Evolutionary conservation across 768 basidiomycete genomes (phyloP).

Genomic region (Boletus speciosus): DNA sequence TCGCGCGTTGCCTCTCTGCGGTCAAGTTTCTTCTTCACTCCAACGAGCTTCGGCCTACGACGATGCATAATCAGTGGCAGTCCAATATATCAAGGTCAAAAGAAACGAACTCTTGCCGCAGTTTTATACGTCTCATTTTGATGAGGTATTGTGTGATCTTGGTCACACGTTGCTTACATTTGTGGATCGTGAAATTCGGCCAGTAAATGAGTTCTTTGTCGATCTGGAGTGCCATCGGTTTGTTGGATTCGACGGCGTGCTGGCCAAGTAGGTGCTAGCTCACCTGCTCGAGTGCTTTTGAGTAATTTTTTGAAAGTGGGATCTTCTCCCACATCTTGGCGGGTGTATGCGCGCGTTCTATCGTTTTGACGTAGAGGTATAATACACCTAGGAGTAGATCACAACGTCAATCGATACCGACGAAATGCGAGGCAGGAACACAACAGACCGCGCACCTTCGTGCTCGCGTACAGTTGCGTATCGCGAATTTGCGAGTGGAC

Average conservation of each 20-base stretch:
- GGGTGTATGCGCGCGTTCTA: constrained; percentile 94
- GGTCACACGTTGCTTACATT: constrained; percentile 98
- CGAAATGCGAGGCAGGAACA: not conserved
- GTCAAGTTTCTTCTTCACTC: constrained; percentile 96
- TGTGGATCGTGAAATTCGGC: constrained; percentile 97
- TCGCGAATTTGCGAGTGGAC: constrained; percentile 95
- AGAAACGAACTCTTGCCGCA: constrained; percentile 73
- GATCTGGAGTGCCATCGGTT: constrained; percentile 53
- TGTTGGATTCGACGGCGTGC: not conserved
- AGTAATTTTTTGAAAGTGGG: constrained; percentile 89
- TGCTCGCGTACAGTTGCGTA: constrained; percentile 98
- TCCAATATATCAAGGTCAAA: not conserved
- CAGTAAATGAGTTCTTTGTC: constrained; percentile 95
- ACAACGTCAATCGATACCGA: not conserved
- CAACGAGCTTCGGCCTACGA: constrained; percentile 82
- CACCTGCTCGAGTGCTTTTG: constrained; percentile 93
- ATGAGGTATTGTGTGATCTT: constrained; percentile 99
- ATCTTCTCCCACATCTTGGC: constrained; percentile 98
- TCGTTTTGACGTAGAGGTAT: constrained; percentile 96
- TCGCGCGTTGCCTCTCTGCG: constrained; percentile 89
- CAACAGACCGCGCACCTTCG: constrained; percentile 57
- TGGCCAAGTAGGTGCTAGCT: constrained; percentile 10
- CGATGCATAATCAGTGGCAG: not conserved
- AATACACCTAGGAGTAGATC: constrained; percentile 56
- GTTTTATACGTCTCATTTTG: constrained; percentile 90